Evolutionary conservation across 257 asterid genomes (phyloP).

Genomic region (Salvia hispanica): DNA sequence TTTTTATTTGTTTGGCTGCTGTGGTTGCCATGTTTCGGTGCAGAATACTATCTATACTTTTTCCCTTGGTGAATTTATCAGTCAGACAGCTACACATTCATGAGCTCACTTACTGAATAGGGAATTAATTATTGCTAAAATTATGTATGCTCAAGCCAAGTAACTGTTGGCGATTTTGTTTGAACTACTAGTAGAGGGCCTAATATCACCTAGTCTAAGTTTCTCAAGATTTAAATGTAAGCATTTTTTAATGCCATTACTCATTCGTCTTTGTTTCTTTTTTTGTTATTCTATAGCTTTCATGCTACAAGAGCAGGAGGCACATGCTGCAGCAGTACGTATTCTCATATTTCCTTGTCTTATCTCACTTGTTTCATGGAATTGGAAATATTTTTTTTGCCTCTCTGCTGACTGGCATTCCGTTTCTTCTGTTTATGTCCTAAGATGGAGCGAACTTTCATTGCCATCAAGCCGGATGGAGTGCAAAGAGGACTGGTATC

Average conservation of each 20-base stretch:
- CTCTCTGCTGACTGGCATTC: slow-evolving; percentile 31
- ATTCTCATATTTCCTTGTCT: slow-evolving; percentile 6
- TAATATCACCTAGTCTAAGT: not conserved
- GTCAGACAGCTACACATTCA: not conserved
- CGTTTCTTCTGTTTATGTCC: slow-evolving; percentile 22
- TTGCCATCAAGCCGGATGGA: slow-evolving; percentile 99
- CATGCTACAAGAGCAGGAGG: slow-evolving; percentile 92
- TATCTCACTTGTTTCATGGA: too few relatives aligned
- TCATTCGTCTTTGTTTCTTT: slow-evolving; percentile 24
- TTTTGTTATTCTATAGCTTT: slow-evolving; percentile 50
- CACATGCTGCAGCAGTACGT: slow-evolving; percentile 83
- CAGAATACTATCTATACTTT: not conserved
- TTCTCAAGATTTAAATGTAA: not conserved
- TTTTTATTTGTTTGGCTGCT: too few relatives aligned
- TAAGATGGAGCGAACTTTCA: slow-evolving; percentile 89
- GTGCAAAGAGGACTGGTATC: slow-evolving; percentile 98
- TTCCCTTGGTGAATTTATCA: not conserved
- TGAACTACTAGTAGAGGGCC: slow-evolving; percentile 29
- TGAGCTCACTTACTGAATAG: not conserved
- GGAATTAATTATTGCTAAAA: slow-evolving; percentile 1
- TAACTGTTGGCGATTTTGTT: slow-evolving; percentile 9
- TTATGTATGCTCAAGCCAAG: slow-evolving; percentile 22
- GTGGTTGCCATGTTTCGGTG: too few relatives aligned
- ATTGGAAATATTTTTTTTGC: slow-evolving; percentile 1
- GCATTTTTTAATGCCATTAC: slow-evolving; percentile 16